Percentiles rank a stretch among this genome's conserved stretches.
Conservation (phyloP, 2,329 filamentous ascomycete species). For the Penicillium sp. region DNA sequence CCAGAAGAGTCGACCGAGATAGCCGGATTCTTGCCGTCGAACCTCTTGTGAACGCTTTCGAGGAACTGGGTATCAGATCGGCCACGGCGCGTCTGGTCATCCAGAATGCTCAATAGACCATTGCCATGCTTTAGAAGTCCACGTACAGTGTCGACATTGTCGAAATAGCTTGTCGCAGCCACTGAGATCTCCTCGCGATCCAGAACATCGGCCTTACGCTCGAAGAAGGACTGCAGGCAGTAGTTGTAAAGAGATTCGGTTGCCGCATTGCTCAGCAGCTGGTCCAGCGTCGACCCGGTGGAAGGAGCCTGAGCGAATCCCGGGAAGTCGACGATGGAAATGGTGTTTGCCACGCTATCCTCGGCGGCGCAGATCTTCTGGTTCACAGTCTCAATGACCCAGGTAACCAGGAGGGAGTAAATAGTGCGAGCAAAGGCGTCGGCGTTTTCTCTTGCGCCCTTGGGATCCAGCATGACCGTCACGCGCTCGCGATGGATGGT, state of each 20-base stretch:
- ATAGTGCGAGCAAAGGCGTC: constrained; percentile 91
- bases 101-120: constrained; percentile 86
- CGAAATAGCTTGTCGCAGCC: constrained; percentile 91
- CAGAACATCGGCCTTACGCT: constrained; percentile 86
- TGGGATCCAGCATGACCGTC: constrained; percentile 96
- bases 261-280: constrained; percentile 91
- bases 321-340: constrained; percentile 94
- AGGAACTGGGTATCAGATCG: constrained; percentile 86
- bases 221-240: constrained; percentile 92
- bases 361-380: constrained; percentile 83
- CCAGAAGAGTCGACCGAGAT: constrained; percentile 76
- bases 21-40: constrained; percentile 89
- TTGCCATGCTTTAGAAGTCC: constrained; percentile 90
- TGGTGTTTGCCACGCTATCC: constrained; percentile 85
- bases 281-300: constrained; percentile 82
- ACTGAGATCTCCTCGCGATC: constrained; percentile 92
- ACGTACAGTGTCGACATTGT: constrained; percentile 92
- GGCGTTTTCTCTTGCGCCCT: constrained; percentile 83
- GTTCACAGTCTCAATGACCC: constrained; percentile 90
- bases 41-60: constrained; percentile 86
- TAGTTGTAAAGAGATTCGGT: constrained; percentile 91
- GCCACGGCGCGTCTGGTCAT: constrained; percentile 90
- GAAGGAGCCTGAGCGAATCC: constrained; percentile 84
- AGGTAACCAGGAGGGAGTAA: constrained; percentile 90
- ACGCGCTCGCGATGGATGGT: constrained; percentile 94